phyloP scores from a whole-genome alignment of 2,329 filamentous ascomycete genomes.

The Arthrinium phaeospermum region DNA sequence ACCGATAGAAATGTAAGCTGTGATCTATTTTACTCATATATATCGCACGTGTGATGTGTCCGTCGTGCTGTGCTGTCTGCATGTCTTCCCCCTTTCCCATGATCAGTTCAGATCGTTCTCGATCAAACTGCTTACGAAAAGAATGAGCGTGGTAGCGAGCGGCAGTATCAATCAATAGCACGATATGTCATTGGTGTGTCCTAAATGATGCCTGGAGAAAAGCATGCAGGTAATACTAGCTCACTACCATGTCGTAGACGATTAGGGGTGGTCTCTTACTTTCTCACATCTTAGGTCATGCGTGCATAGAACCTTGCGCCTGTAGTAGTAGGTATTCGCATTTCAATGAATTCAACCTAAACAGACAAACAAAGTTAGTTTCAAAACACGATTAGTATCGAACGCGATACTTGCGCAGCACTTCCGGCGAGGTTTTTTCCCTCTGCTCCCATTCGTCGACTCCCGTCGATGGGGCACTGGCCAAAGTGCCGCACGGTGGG shows the following conservation, averaged over 20 bases:
- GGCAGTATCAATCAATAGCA: background rate
- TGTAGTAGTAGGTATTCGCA: background rate
- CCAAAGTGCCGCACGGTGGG: background rate
- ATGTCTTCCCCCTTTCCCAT: background rate
- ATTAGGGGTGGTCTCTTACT: background rate
- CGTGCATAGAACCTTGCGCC: background rate
- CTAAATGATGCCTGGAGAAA: background rate
- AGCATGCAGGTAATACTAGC: background rate
- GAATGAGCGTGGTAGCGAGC: background rate
- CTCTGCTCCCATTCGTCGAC: background rate
- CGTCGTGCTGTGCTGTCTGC: background rate
- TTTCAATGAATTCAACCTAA: background rate
- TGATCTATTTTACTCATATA: constrained; percentile 10
- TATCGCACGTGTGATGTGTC: background rate
- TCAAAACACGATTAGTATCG: background rate
- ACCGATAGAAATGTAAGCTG: constrained; percentile 10
- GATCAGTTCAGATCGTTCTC: too few species aligned
- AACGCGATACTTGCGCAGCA: background rate
- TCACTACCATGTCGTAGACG: background rate
- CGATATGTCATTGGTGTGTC: background rate
- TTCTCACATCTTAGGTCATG: too few species aligned
- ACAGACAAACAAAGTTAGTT: background rate
- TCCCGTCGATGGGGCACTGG: background rate
- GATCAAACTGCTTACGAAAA: background rate
- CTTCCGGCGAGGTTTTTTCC: background rate